A percentile compares a stretch with the other conserved stretches of the same genome.
These are phyloP conservation scores for Dryadomyces quercus-mongolicae DNA, from an alignment of 2,329 filamentous ascomycete species.

Conservation along the genomic window DNA sequence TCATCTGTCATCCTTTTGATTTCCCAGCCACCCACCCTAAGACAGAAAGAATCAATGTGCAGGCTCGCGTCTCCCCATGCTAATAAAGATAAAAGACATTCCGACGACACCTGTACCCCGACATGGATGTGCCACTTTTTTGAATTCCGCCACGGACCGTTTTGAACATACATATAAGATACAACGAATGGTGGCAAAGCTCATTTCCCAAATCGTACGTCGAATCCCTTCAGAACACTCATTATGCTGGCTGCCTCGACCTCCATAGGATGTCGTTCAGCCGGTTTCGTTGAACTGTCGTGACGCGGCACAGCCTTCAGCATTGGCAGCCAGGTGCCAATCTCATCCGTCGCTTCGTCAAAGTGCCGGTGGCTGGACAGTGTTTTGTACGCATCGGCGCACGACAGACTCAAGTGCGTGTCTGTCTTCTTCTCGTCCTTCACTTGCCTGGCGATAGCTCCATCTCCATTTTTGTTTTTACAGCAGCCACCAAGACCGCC, in stretches of 20 bases:
- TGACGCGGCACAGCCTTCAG: constrained; percentile 45
- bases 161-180: not conserved
- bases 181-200: too few species aligned
- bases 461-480: constrained; percentile 24
- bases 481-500: constrained; percentile 54
- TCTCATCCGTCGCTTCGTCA: constrained; percentile 58
- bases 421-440: not conserved
- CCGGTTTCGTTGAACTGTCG: constrained; percentile 17
- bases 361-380: constrained; percentile 67
- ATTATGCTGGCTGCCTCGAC: constrained; percentile 77
- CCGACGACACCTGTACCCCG: too few species aligned
- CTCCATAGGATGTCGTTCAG: constrained; percentile 50
- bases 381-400: constrained; percentile 68
- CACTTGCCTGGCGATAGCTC: not conserved
- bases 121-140: not conserved
- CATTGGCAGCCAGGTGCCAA: constrained; percentile 64
- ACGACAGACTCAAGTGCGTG: constrained; percentile 46
- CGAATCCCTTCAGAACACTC: constrained; percentile 73
- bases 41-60: too few species aligned
- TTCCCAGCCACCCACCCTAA: too few species aligned
- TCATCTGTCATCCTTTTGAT: too few species aligned
- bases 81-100: too few species aligned
- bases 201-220: constrained; percentile 53
- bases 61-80: too few species aligned
- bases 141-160: not conserved